Evolutionary conservation across 148 eudicot species (phyloP).

Genomic region (Rhododendron molle): DNA sequence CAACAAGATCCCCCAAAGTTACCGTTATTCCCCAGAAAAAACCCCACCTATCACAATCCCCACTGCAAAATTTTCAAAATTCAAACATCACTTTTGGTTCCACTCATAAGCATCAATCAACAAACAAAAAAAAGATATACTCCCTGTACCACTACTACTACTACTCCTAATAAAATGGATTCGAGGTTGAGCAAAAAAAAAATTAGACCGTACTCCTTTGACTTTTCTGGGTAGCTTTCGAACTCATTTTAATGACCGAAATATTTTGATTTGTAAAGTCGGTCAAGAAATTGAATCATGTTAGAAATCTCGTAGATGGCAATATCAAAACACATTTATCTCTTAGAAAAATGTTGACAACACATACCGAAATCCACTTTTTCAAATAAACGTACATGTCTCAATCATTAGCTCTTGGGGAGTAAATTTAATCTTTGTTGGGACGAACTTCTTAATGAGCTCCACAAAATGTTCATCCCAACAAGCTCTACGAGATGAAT

Average conservation of each 20-base stretch:
- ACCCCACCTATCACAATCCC: not conserved
- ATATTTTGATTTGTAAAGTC: no score
- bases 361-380: not conserved
- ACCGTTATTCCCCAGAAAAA: conserved; percentile 5
- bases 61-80: conserved; percentile 37
- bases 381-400: not conserved
- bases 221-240: not conserved
- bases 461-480: not conserved
- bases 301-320: no score
- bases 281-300: no score
- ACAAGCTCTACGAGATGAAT: not conserved
- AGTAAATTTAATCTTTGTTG: not conserved
- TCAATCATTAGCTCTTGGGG: not conserved
- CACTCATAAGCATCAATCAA: not conserved
- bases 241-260: no score
- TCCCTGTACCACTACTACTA: no score
- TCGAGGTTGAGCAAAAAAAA: not conserved
- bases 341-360: not conserved
- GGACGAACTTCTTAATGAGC: not conserved
- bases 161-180: no score
- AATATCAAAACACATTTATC: not conserved
- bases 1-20: not conserved
- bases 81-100: conserved; percentile 20
- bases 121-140: not conserved
- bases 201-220: no score